Base-by-base conservation (phyloP, 768 basidiomycete species). In the Leccinum broughii region DNA sequence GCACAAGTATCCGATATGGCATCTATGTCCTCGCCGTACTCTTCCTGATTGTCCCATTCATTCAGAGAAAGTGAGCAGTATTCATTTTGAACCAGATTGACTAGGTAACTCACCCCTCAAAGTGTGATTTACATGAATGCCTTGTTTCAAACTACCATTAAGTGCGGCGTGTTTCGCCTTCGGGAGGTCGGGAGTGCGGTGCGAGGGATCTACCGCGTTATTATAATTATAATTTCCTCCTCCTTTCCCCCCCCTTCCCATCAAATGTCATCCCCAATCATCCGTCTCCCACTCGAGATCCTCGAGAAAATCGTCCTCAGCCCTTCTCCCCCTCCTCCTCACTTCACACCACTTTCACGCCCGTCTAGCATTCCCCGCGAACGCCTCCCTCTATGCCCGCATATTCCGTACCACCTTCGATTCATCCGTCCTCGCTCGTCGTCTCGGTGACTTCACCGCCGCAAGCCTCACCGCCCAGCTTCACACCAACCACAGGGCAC, bases 61-160 rank as follows among this genome's bases (percentile, higher is more conserved):
- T 91, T 59, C 91, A 93, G 74, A 78, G 81, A 41, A 84, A 90
- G 89, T 88, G 65, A 74, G 89, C 66, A 54, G 48, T 52, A 39
- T 59, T 59, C 37, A 7, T 53, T 35, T 62, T 62, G 13, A 8
- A 77, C 48, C 37, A 55, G 41, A 51, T 58, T 37, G 46, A 58
- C 59, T 17, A 52, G 56, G 62, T 56, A n/a, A 30, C 65, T 72
- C 22, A 75, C 57, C 7, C 39, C 55, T 37, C 56, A 69, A 85
- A 73, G 86, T 49, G 59, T 78, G 8, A 55, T 87, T 46, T 96
- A 88, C 72, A 74, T 92, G 63, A 86, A 97, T 67, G 80, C 80
- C 14, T 51, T 93, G 51, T 24, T 24, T 24, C 24, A 83, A 75
- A 59, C 63, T 87, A 24, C 93, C 94, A 6, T 77, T 82, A 57